Evolutionary conservation across 1,139 yeast species (phyloP).

Genomic region (Hyphopichia fennica): DNA sequence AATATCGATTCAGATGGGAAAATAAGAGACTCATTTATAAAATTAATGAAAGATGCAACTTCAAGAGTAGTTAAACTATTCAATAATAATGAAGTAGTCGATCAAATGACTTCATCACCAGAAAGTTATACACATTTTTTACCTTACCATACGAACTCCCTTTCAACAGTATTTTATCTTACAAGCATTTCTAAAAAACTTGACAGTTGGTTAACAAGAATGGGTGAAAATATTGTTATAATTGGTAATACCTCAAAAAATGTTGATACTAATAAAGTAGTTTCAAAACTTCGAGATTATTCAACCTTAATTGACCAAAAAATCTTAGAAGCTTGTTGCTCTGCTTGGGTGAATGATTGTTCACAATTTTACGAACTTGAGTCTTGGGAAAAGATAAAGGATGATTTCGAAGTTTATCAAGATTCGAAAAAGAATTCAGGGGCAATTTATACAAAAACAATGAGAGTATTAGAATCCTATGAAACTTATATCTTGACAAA

Average conservation of each 20-base stretch:
- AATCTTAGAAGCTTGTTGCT: slow-evolving; percentile 43
- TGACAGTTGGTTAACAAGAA: slow-evolving; percentile 29
- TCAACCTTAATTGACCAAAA: slow-evolving; percentile 38
- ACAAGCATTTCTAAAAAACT: slow-evolving; percentile 30
- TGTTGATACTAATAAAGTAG: slow-evolving; percentile 37
- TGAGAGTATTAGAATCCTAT: slow-evolving; percentile 38
- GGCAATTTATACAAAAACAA: slow-evolving; percentile 28
- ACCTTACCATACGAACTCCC: slow-evolving; percentile 44
- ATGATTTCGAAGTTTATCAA: slow-evolving; percentile 8
- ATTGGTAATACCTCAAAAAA: slow-evolving; percentile 36
- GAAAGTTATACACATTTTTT: slow-evolving; percentile 36
- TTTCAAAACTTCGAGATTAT: slow-evolving; percentile 35
- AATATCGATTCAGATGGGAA: slow-evolving; percentile 32
- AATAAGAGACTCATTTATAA: slow-evolving; percentile 28
- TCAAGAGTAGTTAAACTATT: slow-evolving; percentile 31
- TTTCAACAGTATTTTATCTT: slow-evolving; percentile 40
- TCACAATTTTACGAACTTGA: slow-evolving; percentile 47
- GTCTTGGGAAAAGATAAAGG: slow-evolving; percentile 36
- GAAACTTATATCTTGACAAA: slow-evolving; percentile 36
- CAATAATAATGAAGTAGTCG: slow-evolving; percentile 27
- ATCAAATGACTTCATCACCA: slow-evolving; percentile 40
- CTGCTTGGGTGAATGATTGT: slow-evolving; percentile 51
- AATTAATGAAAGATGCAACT: slow-evolving; percentile 26
- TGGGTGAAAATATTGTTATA: slow-evolving; percentile 34
- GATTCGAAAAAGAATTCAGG: slow-evolving; percentile 15